Percentiles rank a stretch among this genome's conserved stretches.
Conservation (phyloP, 2,329 filamentous ascomycete genomes). For the Emergomyces orientalis region DNA sequence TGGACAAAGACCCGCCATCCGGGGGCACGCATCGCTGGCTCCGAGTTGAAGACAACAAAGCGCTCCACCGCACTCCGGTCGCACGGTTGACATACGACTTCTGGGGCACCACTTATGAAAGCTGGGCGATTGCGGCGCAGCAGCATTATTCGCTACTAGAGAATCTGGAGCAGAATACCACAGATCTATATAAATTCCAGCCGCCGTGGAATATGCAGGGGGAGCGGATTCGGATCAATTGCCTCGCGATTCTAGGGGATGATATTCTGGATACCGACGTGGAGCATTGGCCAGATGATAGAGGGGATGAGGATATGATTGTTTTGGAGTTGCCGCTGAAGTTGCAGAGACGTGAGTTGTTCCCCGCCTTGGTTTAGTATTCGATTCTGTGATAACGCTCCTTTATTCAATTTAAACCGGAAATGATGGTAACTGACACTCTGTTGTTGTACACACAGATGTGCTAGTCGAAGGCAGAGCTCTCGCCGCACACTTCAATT, state of each 20-base stretch:
- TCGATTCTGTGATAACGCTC: neutral
- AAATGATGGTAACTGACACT: neutral
- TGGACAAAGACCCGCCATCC: constrained; percentile 7
- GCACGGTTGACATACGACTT: constrained; percentile 40
- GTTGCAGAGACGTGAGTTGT: neutral
- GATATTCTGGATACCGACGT: constrained; percentile 40
- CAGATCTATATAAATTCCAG: constrained; percentile 34
- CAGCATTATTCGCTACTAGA: constrained; percentile 40
- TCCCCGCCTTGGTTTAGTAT: neutral
- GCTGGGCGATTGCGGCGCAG: constrained; percentile 44
- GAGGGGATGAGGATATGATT: constrained; percentile 5
- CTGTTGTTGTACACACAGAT: neutral
- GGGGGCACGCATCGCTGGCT: constrained; percentile 39
- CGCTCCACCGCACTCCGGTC: constrained; percentile 39
- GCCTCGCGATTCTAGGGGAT: constrained; percentile 45
- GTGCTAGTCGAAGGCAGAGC: neutral
- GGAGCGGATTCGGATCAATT: constrained; percentile 45
- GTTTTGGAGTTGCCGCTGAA: neutral
- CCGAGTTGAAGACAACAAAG: constrained; percentile 29
- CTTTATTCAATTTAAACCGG: constrained; percentile 35
- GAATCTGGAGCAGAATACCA: constrained; percentile 41
- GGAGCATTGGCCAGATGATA: constrained; percentile 16
- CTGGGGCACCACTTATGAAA: constrained; percentile 36
- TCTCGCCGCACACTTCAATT: constrained; percentile 3
- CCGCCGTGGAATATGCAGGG: constrained; percentile 25